Evolutionary conservation across 192 early-diverging fungal genomes (phyloP), one percentile per base, ranked within the genome.

Genomic region (Podochytrium sp.): DNA sequence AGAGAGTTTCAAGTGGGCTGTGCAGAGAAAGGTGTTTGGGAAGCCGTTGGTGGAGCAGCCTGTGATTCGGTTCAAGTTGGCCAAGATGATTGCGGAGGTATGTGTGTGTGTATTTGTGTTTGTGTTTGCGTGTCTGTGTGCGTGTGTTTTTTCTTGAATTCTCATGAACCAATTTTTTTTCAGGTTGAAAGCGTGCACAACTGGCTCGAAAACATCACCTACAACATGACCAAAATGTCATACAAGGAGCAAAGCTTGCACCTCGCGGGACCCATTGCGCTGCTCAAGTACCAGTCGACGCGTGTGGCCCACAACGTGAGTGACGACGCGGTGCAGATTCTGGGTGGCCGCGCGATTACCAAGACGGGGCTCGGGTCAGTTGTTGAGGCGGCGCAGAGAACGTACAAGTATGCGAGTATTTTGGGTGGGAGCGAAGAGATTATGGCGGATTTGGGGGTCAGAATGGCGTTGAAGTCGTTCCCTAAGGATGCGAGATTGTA

Each of bases 11-110:
- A 87, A 90, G 76, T 91, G 90, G 90, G 87, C 89, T n/a, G 83
- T 89, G 70, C 89, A 91, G 63, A 76, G 90, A 56, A 86, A 87
- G 73, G 89, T 91, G n/a, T 91, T 91, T 79, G 90, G 90, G 29
- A 91, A 88, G 76, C 51, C 71, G 29, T 63, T 91, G 40, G 81
- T 90, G 27, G 85, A 90, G 56, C 90, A 91, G 65, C 88, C 90
- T 33, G 90, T 91, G 37, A 91, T 91, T 62, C 81, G 89, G 10
- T 77, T 78, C 79, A 91, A 91, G 71, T 79, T 91, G 14, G 90
- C 85, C 38, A 41, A 79, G 34, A 91, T 91, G 90, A 80, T 88
- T 47, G 39, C 60, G 32, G 60, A 62, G 60, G 60, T 62, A 39
- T 16, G 30, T 33, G 20, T 23, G n/a, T n/a, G n/a, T n/a, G n/a